Base-by-base conservation (phyloP, 306 rosid species). In the Begonia peltatifolia region DNA sequence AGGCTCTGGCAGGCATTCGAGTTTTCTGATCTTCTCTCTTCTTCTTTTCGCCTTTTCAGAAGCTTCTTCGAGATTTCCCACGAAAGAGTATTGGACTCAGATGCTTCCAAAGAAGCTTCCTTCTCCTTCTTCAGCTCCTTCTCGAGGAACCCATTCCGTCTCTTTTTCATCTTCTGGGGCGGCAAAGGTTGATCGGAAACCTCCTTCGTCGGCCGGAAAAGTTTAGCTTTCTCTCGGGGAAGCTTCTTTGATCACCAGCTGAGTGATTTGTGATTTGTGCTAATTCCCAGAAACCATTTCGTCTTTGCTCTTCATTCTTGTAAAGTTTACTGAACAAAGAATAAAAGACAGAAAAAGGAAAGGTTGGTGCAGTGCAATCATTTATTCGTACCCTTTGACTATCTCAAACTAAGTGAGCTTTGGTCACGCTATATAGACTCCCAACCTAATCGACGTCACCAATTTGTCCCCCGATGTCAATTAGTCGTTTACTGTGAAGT, bases 101-200 rank as follows among this genome's bases (percentile, higher is more conserved):
- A 89, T 84, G 97, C 72, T 89, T 66, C 97, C 95, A 0, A 89
- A 89, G 89, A 84, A 78, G 89, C 82, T 79, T 2, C 89, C 88
- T 12, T 61, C 83, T 60, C 93, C 87, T 62, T 63, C 86, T n/a
- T 89, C 97, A 7, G 75, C 97, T 20, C 97, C 97, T 9, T 89
- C 93, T 11, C 68, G 61, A 76, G 93, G 97, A 70, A 79, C 93
- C 0, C 82, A 82, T 56, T 75, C 79, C 5, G 70, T 70, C 11
- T 38, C 73, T 11, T 30, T 55, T 0, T 63, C 81, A 5, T 77
- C 87, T 42, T 70, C 75, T 14, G 42, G 79, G 36, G 50, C 78
- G 14, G 47, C 63, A 15, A 52, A 69, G 59, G 60, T 71, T 15
- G 41, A 61, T 56, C 57, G 57, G 41, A 64, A 47, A 57, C 62